A percentile compares a stretch with the other conserved stretches of the same genome.
Evolutionary conservation across 2,329 filamentous ascomycete species (phyloP).

Genomic region (Sclerotinia spermophila): DNA sequence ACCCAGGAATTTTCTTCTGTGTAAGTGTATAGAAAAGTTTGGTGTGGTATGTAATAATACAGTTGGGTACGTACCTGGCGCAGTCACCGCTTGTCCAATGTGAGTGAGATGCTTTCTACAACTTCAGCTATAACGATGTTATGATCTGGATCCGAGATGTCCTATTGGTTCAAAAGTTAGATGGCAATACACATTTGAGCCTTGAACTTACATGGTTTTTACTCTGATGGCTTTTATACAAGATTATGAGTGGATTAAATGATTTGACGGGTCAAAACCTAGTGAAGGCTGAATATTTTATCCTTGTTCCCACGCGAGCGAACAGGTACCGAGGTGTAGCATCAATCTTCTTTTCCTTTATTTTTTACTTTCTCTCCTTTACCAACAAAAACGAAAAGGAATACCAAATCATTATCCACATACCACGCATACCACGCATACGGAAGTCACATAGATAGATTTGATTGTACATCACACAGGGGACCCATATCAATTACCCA

Average conservation of each 20-base stretch:
- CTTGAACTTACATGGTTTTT: constrained; percentile 1
- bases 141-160: background rate
- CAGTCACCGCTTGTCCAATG: constrained; percentile 19
- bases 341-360: background rate
- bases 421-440: background rate
- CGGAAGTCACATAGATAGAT: background rate
- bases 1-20: background rate
- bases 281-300: constrained; percentile 11
- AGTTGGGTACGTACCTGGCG: constrained; percentile 6
- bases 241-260: constrained; percentile 8
- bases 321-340: constrained; percentile 9
- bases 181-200: constrained; percentile 11
- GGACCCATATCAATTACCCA: constrained; percentile 7
- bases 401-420: constrained; percentile 5
- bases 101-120: constrained; percentile 7
- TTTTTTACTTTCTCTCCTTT: background rate
- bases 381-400: background rate
- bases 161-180: background rate
- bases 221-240: background rate
- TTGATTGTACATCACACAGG: constrained; percentile 10
- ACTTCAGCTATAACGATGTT: constrained; percentile 18
- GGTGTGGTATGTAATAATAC: background rate
- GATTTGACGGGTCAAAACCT: background rate
- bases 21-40: background rate
- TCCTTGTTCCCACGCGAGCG: constrained; percentile 12